Evolutionary conservation across 1,284 basidiomycete species (phyloP).

Genomic region (Boletellus deceptivus): DNA sequence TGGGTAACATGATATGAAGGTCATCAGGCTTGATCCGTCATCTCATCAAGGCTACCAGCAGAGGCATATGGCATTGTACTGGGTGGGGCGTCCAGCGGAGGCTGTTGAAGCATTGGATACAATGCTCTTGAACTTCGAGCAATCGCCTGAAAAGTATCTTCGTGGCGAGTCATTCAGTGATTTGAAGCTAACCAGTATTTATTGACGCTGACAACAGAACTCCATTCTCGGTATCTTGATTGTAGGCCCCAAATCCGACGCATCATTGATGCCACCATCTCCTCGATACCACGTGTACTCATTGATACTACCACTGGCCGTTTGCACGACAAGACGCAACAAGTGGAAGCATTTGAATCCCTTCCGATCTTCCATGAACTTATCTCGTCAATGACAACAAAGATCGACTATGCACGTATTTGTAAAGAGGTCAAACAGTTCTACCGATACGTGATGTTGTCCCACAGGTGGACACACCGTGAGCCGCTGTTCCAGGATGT

Average conservation of each 20-base stretch:
- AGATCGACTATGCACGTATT: neutral
- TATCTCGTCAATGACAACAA: neutral
- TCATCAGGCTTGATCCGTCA: neutral
- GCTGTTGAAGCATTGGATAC: neutral
- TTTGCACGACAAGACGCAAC: neutral
- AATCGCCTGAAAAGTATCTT: neutral
- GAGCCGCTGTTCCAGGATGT: neutral
- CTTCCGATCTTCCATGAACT: neutral
- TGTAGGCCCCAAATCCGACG: neutral
- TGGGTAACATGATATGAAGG: neutral
- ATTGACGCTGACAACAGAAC: neutral
- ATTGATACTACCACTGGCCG: neutral
- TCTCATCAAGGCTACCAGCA: neutral
- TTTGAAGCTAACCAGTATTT: neutral
- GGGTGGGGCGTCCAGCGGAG: neutral
- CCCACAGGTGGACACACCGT: neutral
- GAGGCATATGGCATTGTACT: neutral
- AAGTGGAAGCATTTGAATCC: neutral
- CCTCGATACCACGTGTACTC: neutral
- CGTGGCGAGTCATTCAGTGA: neutral
- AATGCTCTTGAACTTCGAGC: neutral
- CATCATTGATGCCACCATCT: neutral
- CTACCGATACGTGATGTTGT: constrained; percentile 1
- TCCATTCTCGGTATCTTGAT: neutral
- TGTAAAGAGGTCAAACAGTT: neutral